Conservation (phyloP, 1,284 basidiomycete genomes). For the Cryptococcus amylolentus region DNA sequence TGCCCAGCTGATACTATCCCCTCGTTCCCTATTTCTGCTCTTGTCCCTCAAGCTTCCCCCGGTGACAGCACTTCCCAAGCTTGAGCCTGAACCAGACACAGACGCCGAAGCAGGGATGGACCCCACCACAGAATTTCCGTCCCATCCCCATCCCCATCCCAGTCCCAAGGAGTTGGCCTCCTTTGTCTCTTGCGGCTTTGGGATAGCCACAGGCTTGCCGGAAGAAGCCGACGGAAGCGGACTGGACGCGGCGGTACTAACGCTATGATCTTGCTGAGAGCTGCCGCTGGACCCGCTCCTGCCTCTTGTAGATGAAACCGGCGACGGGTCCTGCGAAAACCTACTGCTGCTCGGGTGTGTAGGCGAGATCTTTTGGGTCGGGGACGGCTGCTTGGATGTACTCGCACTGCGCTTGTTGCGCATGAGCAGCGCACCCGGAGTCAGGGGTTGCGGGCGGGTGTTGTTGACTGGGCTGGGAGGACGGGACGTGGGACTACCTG, state of each 20-base stretch:
- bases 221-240: slow-evolving; percentile 29
- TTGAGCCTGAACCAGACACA: slow-evolving; percentile 12
- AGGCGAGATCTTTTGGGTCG: slow-evolving; percentile 14
- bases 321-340: slow-evolving; percentile 7
- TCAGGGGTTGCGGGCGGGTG: slow-evolving; percentile 25
- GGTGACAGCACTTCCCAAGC: slow-evolving; percentile 15
- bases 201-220: slow-evolving; percentile 12
- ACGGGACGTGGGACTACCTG: background rate
- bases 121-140: slow-evolving; percentile 2
- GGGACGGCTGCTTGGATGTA: slow-evolving; percentile 9
- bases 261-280: background rate
- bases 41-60: slow-evolving; percentile 23
- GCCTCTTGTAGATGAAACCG: slow-evolving; percentile 7
- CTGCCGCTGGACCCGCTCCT: background rate
- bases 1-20: background rate
- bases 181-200: slow-evolving; percentile 18
- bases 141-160: slow-evolving; percentile 38
- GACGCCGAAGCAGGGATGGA: too few relatives aligned
- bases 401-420: slow-evolving; percentile 31
- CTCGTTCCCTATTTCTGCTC: slow-evolving; percentile 16
- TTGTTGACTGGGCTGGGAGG: slow-evolving; percentile 10
- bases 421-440: slow-evolving; percentile 32
- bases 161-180: slow-evolving; percentile 36
- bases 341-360: slow-evolving; percentile 17
- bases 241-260: slow-evolving; percentile 20